Evolutionary conservation across 2,329 filamentous ascomycete species (phyloP).

Genomic region (Botryotinia calthae): DNA sequence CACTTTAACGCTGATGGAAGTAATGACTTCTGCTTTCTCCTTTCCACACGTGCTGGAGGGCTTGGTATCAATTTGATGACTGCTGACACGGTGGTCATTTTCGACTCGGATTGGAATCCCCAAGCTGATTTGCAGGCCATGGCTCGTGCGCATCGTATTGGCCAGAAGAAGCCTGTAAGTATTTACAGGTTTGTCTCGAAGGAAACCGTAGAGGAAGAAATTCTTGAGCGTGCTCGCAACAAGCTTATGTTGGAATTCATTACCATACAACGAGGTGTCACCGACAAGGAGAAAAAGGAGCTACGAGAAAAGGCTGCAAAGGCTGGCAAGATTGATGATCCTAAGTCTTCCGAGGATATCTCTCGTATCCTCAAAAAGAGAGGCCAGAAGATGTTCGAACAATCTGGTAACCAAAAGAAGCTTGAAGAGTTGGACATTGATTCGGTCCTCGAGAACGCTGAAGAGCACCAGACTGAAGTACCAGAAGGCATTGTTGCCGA

Average conservation of each 20-base stretch:
- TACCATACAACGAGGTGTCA: slow-evolving; percentile 94
- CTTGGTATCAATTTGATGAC: slow-evolving; percentile 99
- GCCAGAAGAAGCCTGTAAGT: slow-evolving; percentile 92
- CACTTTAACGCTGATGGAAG: slow-evolving; percentile 98
- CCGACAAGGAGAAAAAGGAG: slow-evolving; percentile 84
- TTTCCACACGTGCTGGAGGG: slow-evolving; percentile 93
- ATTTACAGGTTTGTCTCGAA: slow-evolving; percentile 97
- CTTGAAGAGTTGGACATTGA: slow-evolving; percentile 97
- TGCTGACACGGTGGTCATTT: slow-evolving; percentile 94
- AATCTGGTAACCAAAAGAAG: slow-evolving; percentile 93
- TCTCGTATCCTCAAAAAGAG: slow-evolving; percentile 95
- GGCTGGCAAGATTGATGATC: slow-evolving; percentile 74
- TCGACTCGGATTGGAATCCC: slow-evolving; percentile 98
- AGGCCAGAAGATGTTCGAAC: slow-evolving; percentile 99
- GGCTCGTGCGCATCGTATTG: slow-evolving; percentile 96
- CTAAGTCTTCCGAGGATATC: slow-evolving; percentile 89
- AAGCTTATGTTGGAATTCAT: slow-evolving; percentile 97
- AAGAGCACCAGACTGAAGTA: slow-evolving; percentile 94
- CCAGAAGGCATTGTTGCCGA: slow-evolving; percentile 92
- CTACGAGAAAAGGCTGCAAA: slow-evolving; percentile 73
- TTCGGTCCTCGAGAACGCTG: slow-evolving; percentile 92
- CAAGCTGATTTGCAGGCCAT: slow-evolving; percentile 98
- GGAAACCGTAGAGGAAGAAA: slow-evolving; percentile 97
- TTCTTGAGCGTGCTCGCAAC: slow-evolving; percentile 92
- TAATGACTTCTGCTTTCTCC: slow-evolving; percentile 91